Percentiles rank a stretch among this genome's conserved stretches.
Evolutionary conservation across 805 yeast species (phyloP).

Genomic region (Danielia reshetovae): DNA sequence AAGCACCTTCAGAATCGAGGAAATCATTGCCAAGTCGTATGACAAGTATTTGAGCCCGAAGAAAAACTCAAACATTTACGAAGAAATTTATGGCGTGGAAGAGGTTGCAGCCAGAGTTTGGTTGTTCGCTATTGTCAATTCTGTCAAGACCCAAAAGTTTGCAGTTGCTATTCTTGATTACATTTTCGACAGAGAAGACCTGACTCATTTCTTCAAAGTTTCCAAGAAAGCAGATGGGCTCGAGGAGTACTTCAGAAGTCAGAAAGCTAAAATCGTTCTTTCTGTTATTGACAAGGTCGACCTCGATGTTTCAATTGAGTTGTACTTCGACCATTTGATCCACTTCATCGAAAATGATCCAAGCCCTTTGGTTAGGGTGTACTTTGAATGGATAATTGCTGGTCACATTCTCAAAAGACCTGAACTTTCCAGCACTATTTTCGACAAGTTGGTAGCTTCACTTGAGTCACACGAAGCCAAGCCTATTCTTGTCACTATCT

Average conservation of each 20-base stretch:
- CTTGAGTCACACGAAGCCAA: slow-evolving; percentile 19
- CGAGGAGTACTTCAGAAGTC: slow-evolving; percentile 66
- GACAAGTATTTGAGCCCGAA: slow-evolving; percentile 39
- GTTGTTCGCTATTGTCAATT: slow-evolving; percentile 44
- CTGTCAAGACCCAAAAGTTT: slow-evolving; percentile 23
- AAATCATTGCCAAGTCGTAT: slow-evolving; percentile 48
- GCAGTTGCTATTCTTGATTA: slow-evolving; percentile 29
- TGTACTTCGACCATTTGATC: slow-evolving; percentile 33
- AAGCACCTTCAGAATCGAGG: slow-evolving; percentile 58
- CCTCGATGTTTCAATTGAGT: slow-evolving; percentile 1
- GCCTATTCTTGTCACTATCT: slow-evolving; percentile 58
- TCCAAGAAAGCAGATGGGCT: slow-evolving; percentile 57
- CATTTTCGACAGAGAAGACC: slow-evolving; percentile 34
- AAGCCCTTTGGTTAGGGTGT: slow-evolving; percentile 71
- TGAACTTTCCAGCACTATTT: slow-evolving; percentile 11
- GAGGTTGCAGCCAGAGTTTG: slow-evolving; percentile 55
- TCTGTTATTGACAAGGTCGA: slow-evolving; percentile 37
- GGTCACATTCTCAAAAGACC: slow-evolving; percentile 31
- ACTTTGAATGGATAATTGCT: slow-evolving; percentile 76
- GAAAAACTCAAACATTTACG: slow-evolving; percentile 33
- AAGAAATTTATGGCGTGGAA: slow-evolving; percentile 48
- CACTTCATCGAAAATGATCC: slow-evolving; percentile 49
- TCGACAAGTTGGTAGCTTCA: slow-evolving; percentile 17
- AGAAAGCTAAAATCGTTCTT: slow-evolving; percentile 50
- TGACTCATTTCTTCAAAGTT: slow-evolving; percentile 46